These are phyloP conservation scores for Pythium biforme DNA, from an alignment of 352 stramenopile species.

Conservation along the genomic window DNA sequence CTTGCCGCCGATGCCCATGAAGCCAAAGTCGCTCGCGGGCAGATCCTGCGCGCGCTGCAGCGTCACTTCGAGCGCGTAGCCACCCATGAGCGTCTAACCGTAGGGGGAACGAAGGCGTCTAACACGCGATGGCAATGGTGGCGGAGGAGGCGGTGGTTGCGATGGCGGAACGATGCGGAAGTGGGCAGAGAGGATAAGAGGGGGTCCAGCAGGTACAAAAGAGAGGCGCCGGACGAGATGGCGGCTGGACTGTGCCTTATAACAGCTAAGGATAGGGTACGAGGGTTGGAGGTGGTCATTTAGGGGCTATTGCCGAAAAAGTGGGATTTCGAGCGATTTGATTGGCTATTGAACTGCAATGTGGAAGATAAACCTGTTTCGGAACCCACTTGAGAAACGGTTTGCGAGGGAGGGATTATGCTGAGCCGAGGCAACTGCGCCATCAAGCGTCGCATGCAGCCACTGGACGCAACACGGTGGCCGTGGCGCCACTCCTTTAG, in stretches of 20 bases:
- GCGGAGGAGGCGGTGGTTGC: neutral
- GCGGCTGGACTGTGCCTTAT: neutral
- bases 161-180: neutral
- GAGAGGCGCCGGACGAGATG: neutral
- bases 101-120: neutral
- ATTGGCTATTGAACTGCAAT: neutral
- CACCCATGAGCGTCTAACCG: neutral
- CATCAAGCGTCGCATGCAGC: neutral
- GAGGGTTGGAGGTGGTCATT: neutral
- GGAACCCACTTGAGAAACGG: neutral
- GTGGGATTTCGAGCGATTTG: neutral
- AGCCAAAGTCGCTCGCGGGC: constrained; percentile 60
- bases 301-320: no score
- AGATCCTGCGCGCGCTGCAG: constrained; percentile 70
- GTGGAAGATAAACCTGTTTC: neutral
- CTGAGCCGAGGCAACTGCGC: neutral
- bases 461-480: neutral
- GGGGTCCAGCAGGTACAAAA: no score
- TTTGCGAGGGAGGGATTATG: neutral
- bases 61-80: constrained; percentile 61
- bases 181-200: neutral
- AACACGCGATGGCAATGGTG: neutral
- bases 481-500: neutral
- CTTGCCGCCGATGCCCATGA: constrained; percentile 62
- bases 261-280: neutral